Percentiles rank a stretch among this genome's conserved stretches.
These are phyloP conservation scores for Trametes punicea DNA, from an alignment of 768 basidiomycete species.

Conservation along the genomic window DNA sequence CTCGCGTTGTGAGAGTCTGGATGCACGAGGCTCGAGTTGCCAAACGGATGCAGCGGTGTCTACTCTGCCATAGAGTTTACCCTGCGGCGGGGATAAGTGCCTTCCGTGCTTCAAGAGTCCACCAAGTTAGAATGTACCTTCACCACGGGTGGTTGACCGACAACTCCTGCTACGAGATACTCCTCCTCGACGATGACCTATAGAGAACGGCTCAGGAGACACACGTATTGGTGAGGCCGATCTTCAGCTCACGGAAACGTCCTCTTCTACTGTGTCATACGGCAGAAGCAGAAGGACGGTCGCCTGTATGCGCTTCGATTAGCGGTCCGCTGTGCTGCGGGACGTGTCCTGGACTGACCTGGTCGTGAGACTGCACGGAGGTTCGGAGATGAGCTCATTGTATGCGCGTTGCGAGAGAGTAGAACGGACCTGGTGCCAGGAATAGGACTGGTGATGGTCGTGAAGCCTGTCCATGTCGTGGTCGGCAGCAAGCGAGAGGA, in stretches of 20 bases:
- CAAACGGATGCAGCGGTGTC: slow-evolving; percentile 66
- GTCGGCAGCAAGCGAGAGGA: not conserved
- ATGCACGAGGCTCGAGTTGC: slow-evolving; percentile 72
- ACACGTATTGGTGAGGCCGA: not conserved
- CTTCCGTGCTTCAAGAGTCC: not conserved
- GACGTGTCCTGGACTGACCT: slow-evolving; percentile 43
- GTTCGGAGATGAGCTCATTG: slow-evolving; percentile 4
- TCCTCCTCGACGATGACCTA: slow-evolving; percentile 74
- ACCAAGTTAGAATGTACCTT: slow-evolving; percentile 47
- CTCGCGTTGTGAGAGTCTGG: slow-evolving; percentile 55
- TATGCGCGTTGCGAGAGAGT: not conserved
- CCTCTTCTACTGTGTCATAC: slow-evolving; percentile 65
- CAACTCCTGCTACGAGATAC: slow-evolving; percentile 70
- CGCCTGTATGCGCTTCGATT: slow-evolving; percentile 44
- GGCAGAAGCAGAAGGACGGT: slow-evolving; percentile 76
- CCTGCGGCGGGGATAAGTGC: slow-evolving; percentile 39
- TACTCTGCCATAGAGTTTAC: slow-evolving; percentile 67
- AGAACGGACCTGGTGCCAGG: slow-evolving; percentile 79
- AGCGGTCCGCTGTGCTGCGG: not conserved
- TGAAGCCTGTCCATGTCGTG: slow-evolving; percentile 25
- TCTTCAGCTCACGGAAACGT: slow-evolving; percentile 54
- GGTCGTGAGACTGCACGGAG: slow-evolving; percentile 72
- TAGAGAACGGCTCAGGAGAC: slow-evolving; percentile 1
- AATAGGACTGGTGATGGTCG: slow-evolving; percentile 48
- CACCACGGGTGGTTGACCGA: slow-evolving; percentile 64